These are phyloP conservation scores for Leptographium radiaticola DNA, from an alignment of 2,329 filamentous ascomycete species.

Conservation along the genomic window DNA sequence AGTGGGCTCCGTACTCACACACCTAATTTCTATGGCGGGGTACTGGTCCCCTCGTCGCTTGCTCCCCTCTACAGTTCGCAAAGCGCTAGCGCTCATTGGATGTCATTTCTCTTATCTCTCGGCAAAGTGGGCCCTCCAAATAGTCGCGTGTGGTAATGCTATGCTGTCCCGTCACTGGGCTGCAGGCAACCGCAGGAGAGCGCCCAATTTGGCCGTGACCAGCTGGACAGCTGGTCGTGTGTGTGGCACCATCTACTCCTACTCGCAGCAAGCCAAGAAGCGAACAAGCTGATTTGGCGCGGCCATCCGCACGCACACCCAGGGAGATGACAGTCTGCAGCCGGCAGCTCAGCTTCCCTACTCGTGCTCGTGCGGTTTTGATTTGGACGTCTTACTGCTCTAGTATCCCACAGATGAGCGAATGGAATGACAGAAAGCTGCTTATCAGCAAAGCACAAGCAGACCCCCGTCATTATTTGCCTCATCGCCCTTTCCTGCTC, in stretches of 20 bases:
- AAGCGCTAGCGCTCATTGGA: conserved; percentile 1
- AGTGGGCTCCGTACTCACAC: neutral
- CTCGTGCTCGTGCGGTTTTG: neutral
- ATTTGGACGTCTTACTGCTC: too few relatives aligned
- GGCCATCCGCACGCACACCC: too few relatives aligned
- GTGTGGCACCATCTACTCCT: too few relatives aligned
- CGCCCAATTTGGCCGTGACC: too few relatives aligned
- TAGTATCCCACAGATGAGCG: neutral
- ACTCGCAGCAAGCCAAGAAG: too few relatives aligned
- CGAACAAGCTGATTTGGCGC: too few relatives aligned
- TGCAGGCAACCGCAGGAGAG: too few relatives aligned
- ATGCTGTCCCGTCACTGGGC: neutral
- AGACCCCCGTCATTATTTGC: conserved; percentile 2
- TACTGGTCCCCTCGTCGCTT: neutral
- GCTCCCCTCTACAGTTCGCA: too few relatives aligned
- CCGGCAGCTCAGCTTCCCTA: too few relatives aligned
- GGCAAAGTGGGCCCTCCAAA: conserved; percentile 7
- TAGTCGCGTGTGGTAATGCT: neutral
- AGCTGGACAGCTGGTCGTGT: too few relatives aligned
- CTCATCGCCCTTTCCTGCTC: neutral
- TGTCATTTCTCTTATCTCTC: conserved; percentile 11
- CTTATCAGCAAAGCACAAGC: neutral
- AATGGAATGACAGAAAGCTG: neutral
- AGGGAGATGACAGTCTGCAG: too few relatives aligned
- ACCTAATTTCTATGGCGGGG: neutral